Evolutionary conservation across 2,329 filamentous ascomycete species (phyloP).

Genomic region (Cordyceps fumosorosea): DNA sequence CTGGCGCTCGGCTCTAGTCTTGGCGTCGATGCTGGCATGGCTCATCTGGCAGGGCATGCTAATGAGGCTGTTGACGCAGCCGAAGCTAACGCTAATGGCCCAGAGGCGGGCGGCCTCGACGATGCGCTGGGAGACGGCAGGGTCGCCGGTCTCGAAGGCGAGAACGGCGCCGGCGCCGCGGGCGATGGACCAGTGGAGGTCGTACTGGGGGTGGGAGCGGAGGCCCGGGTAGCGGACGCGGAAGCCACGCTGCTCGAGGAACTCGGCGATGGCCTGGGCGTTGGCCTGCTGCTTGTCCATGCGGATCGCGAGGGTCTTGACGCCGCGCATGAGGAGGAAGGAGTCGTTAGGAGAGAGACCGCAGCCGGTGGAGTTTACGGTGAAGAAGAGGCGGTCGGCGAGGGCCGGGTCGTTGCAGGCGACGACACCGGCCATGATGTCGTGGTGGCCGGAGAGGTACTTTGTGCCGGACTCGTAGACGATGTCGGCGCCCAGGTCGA

Average conservation of each 20-base stretch:
- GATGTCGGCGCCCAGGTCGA: slow-evolving; percentile 90
- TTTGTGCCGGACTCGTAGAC: slow-evolving; percentile 98
- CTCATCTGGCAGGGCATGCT: slow-evolving; percentile 99
- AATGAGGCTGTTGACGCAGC: slow-evolving; percentile 96
- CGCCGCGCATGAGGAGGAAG: slow-evolving; percentile 87
- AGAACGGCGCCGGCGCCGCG: slow-evolving; percentile 90
- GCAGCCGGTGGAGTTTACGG: slow-evolving; percentile 93
- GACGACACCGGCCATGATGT: slow-evolving; percentile 97
- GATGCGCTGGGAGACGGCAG: slow-evolving; percentile 78
- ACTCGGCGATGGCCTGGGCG: slow-evolving; percentile 83
- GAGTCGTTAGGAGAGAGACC: slow-evolving; percentile 92
- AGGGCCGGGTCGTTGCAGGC: slow-evolving; percentile 78
- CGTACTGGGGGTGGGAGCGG: slow-evolving; percentile 92
- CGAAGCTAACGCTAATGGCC: slow-evolving; percentile 95
- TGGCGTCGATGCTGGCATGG: slow-evolving; percentile 94
- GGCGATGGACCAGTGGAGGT: slow-evolving; percentile 91
- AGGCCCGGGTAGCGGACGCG: slow-evolving; percentile 91
- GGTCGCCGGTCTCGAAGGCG: slow-evolving; percentile 90
- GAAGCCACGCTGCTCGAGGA: slow-evolving; percentile 87
- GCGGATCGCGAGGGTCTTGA: slow-evolving; percentile 94
- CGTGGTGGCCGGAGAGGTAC: slow-evolving; percentile 95
- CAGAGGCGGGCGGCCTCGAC: slow-evolving; percentile 88
- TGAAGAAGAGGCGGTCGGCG: slow-evolving; percentile 89
- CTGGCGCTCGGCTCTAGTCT: slow-evolving; percentile 79
- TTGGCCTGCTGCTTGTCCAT: slow-evolving; percentile 99